Conservation (phyloP, 2,329 filamentous ascomycete genomes). For the Pestalotiopsis sp. region DNA sequence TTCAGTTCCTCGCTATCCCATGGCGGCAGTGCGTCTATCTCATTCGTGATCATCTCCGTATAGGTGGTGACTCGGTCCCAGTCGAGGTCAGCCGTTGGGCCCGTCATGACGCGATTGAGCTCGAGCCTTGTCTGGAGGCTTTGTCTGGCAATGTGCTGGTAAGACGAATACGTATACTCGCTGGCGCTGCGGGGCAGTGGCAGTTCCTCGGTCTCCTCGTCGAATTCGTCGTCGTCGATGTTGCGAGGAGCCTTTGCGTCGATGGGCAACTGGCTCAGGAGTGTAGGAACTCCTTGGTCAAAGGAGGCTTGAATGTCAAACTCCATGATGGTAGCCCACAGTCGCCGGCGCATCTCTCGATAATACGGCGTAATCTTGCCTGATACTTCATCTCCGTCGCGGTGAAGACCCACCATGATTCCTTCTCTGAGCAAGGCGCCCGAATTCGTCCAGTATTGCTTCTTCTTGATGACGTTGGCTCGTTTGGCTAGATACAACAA, state of each 20-base stretch:
- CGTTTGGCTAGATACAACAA: constrained; percentile 63
- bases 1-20: constrained; percentile 45
- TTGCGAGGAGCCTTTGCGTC: constrained; percentile 51
- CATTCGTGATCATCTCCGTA: constrained; percentile 62
- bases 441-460: constrained; percentile 62
- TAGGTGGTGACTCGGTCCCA: constrained; percentile 65
- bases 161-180: constrained; percentile 62
- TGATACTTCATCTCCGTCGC: constrained; percentile 58
- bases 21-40: constrained; percentile 61
- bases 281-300: constrained; percentile 61
- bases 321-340: constrained; percentile 64
- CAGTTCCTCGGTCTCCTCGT: constrained; percentile 52
- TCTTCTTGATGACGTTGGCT: constrained; percentile 67
- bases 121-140: constrained; percentile 60
- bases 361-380: constrained; percentile 60
- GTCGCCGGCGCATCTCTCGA: constrained; percentile 62
- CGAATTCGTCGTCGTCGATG: constrained; percentile 60
- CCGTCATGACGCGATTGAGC: constrained; percentile 58
- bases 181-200: constrained; percentile 52
- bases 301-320: constrained; percentile 66
- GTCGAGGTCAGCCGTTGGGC: constrained; percentile 56
- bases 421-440: constrained; percentile 60
- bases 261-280: constrained; percentile 58
- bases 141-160: constrained; percentile 59
- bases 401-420: constrained; percentile 61